Evolutionary conservation across 441 rosid genomes (phyloP), one percentile per base, ranked within the genome.

Genomic region (Adansonia rubrostipa): DNA sequence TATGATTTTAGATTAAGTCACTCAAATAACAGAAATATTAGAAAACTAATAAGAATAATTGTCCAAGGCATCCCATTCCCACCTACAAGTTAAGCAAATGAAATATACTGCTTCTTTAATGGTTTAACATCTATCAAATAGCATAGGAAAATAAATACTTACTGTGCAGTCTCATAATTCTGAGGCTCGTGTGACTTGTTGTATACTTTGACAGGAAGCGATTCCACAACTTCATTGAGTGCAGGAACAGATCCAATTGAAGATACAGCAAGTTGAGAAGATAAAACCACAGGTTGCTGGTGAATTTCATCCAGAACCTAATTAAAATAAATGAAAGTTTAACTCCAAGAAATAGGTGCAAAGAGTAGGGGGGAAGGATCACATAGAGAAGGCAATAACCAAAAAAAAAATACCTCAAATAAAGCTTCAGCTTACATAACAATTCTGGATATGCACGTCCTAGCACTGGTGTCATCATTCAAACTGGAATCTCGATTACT

Each of bases 251-350:
- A 94, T 83, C 98, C 98, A 84, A 93, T 92, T 0, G 98, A 86
- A 82, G 98, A 96, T 40, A 92, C 84, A 70, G 99, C 88, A 69
- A 94, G 90, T 73, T 88, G 96, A 70, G 99, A 91, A 53, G 99
- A 94, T 78, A 96, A 88, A 73, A 91, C 98, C 76, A 88, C 92
- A 63, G 99, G 94, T 81, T 96, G 99, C 91, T 96, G 99, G 86
- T 94, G 98, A 84, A 96, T 93, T 86, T 96, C 99, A 90, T 96
- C 99, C 89, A 96, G 93, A 84, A 94, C 99, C 99, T 96, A 86
- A 79, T 81, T 76, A 84, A 82, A 72, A 20, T 76, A 83, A 33
- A 53, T 36, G 40, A 60, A 62, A 84, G 24, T 73, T 67, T 86
- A 73, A 84, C 85, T 68, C 80, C 78, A 50, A 76, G 8, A n/a